Evolutionary conservation across 805 yeast species (phyloP).

Genomic region (Metschnikowia lunata): DNA sequence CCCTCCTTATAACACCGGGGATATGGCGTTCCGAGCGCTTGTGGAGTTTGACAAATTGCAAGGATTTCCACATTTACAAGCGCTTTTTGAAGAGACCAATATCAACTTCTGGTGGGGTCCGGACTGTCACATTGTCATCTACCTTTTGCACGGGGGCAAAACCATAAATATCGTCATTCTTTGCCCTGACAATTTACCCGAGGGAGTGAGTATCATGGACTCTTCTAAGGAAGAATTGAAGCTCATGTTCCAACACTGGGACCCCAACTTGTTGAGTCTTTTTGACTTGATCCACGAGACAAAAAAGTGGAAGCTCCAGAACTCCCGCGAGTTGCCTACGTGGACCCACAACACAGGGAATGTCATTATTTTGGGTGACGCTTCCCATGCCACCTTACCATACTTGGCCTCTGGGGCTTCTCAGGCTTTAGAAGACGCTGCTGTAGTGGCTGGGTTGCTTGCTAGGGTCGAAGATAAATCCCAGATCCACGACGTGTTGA

Average conservation of each 20-base stretch:
- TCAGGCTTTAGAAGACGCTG: slow-evolving; percentile 32
- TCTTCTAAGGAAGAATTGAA: slow-evolving; percentile 21
- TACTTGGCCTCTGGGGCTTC: slow-evolving; percentile 32
- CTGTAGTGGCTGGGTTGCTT: slow-evolving; percentile 22
- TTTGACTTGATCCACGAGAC: slow-evolving; percentile 21
- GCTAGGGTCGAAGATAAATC: slow-evolving; percentile 17
- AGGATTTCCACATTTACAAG: slow-evolving; percentile 16
- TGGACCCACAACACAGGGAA: slow-evolving; percentile 27
- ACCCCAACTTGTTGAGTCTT: slow-evolving; percentile 20
- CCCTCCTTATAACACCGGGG: slow-evolving; percentile 13
- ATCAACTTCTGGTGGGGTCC: slow-evolving; percentile 33
- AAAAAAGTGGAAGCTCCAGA: slow-evolving; percentile 15
- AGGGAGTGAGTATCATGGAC: slow-evolving; percentile 15
- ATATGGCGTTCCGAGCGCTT: slow-evolving; percentile 6
- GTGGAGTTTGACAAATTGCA: slow-evolving; percentile 9
- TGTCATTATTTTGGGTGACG: slow-evolving; percentile 30
- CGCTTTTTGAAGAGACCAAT: slow-evolving; percentile 19
- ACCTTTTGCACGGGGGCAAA: slow-evolving; percentile 23
- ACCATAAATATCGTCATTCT: slow-evolving; percentile 25
- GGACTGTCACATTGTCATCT: slow-evolving; percentile 24
- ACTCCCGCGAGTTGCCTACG: slow-evolving; percentile 9
- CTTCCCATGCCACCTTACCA: slow-evolving; percentile 34
- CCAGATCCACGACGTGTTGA: slow-evolving; percentile 16
- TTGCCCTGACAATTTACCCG: slow-evolving; percentile 25
- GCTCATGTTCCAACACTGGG: slow-evolving; percentile 24